Base-by-base conservation (phyloP, 1,284 basidiomycete species). In the Trichosporon faecale region DNA sequence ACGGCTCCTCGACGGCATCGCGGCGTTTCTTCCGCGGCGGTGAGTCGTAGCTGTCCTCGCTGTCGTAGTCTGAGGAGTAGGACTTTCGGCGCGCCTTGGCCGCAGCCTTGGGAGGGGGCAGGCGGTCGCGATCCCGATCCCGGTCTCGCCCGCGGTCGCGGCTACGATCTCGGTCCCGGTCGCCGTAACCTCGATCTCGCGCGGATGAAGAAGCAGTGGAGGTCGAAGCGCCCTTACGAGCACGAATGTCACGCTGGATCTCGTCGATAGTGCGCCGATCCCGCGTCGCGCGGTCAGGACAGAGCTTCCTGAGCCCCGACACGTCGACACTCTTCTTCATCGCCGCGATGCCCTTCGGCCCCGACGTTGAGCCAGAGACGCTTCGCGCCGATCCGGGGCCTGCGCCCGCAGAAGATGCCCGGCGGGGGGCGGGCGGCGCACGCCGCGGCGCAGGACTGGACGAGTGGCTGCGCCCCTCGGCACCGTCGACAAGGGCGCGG, bases 191-290 rank as follows among this genome's bases (percentile, higher is more conserved):
- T 12, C 57, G 66, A 40, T 61, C 66, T 40, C 60, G 57, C 29
- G 55, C 25, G 12, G 29, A 25, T 11, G 66, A 31, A 8, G 18
- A 29, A n/a, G 40, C 16, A 18, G 40, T 5, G 16, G 40, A 2
- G 2, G 37, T 33, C 16, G 65, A 27, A 46, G 65, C 64, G 8
- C 63, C 63, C 27, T 68, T 73, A 71, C 66, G 79, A 66, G 40
- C 68, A 3, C 70, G 65, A 11, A 80, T 75, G 69, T 81, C 80
- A 57, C 72, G 72, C 35, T 78, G 76, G 37, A 82, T 80, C 73
- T 82, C 77, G 68, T 81, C 80, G 35, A 78, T 74, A 2, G 76
- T 77, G 65, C 80, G 74, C 25, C 73, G 65, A 71, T 82, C 80
- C 64, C 80, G 73, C 8, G 71, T 74, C 11, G 73, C 72, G 63